Percentiles rank a stretch among this genome's conserved stretches.
These are phyloP conservation scores for Bothriochloa decipiens DNA, from an alignment of 176 grass and related monocot genomes.

Conservation along the genomic window DNA sequence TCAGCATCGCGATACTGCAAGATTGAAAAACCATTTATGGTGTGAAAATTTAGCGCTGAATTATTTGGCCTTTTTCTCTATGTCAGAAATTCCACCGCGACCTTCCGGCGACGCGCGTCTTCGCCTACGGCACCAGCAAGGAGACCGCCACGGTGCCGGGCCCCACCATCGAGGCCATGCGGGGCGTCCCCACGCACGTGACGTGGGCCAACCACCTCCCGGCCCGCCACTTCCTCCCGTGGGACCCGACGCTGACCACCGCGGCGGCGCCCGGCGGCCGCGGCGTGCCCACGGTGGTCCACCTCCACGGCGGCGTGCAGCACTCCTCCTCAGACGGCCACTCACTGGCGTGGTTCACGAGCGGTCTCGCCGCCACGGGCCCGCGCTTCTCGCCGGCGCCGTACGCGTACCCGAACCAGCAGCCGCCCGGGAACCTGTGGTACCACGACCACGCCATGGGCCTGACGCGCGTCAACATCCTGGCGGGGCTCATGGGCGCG, in stretches of 20 bases:
- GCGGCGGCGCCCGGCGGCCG: neutral
- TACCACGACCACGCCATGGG: conserved; percentile 88
- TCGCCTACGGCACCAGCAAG: conserved; percentile 58
- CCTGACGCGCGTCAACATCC: conserved; percentile 74
- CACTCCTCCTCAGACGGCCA: conserved; percentile 72
- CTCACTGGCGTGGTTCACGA: conserved; percentile 78
- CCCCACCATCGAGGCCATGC: conserved; percentile 71
- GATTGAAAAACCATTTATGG: neutral
- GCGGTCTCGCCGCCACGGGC: conserved; percentile 45
- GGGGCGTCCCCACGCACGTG: conserved; percentile 57
- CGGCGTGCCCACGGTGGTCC: conserved; percentile 78
- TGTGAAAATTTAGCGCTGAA: neutral
- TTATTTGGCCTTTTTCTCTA: neutral
- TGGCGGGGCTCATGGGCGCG: conserved; percentile 71
- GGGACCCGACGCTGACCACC: conserved; percentile 53
- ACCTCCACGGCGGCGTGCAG: conserved; percentile 91
- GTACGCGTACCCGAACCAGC: conserved; percentile 65
- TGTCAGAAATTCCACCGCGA: conserved; percentile 86
- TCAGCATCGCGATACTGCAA: neutral
- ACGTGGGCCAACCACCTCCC: conserved; percentile 81
- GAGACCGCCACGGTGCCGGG: conserved; percentile 59
- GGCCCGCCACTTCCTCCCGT: conserved; percentile 55
- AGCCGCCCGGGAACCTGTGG: conserved; percentile 72
- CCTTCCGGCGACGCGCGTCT: conserved; percentile 60
- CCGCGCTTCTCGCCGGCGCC: conserved; percentile 41